These are phyloP conservation scores for Cystobasidium ongulense DNA, from an alignment of 768 basidiomycete genomes.

Conservation along the genomic window DNA sequence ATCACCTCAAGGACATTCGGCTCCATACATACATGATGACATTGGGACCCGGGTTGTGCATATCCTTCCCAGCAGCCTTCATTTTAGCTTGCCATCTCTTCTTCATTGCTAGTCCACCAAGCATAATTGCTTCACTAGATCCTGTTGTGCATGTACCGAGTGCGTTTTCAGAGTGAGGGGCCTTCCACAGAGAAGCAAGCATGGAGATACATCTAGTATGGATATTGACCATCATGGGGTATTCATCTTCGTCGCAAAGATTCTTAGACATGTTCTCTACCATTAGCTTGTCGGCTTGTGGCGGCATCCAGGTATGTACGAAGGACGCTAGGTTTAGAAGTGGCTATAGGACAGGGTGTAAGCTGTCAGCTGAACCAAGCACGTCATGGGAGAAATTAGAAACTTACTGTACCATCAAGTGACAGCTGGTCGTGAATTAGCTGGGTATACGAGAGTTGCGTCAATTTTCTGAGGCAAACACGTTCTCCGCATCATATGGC, in stretches of 20 bases:
- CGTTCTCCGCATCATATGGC: not conserved
- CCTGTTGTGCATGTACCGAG: conserved; percentile 66
- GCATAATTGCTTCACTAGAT: conserved; percentile 60
- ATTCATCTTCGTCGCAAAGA: conserved; percentile 63
- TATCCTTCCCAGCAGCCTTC: conserved; percentile 57
- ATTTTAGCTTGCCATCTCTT: conserved; percentile 60
- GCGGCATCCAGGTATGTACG: conserved; percentile 56
- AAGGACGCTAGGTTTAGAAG: conserved; percentile 59
- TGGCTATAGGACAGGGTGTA: conserved; percentile 53
- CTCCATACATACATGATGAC: conserved; percentile 36
- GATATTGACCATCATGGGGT: conserved; percentile 47
- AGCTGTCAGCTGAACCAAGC: conserved; percentile 41
- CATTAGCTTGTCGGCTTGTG: conserved; percentile 49
- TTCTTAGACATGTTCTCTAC: conserved; percentile 61
- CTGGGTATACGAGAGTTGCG: conserved; percentile 44
- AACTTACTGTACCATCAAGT: conserved; percentile 32
- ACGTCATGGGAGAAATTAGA: not conserved
- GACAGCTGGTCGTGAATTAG: conserved; percentile 51
- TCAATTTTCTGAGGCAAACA: conserved; percentile 7
- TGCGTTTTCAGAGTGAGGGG: conserved; percentile 53
- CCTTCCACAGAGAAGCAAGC: conserved; percentile 63
- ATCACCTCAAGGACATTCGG: conserved; percentile 42
- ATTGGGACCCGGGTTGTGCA: conserved; percentile 57
- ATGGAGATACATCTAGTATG: conserved; percentile 54
- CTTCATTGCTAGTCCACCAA: conserved; percentile 66